Base-by-base conservation (phyloP, 768 basidiomycete genomes). In the Suillus plorans region DNA sequence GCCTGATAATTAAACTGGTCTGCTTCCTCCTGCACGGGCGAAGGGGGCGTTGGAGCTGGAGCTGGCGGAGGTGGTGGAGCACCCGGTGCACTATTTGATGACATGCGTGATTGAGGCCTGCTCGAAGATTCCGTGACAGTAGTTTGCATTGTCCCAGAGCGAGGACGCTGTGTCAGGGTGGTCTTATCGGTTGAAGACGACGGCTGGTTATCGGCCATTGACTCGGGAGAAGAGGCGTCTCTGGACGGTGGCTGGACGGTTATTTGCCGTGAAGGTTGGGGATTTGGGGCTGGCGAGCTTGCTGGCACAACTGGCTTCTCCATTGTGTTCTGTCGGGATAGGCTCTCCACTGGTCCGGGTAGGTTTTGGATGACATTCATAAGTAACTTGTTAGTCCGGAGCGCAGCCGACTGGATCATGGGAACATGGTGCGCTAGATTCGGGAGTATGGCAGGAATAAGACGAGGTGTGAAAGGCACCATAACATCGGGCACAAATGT, bases 361-460 rank as follows among this genome's bases (percentile, higher is more conserved):
- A 97, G 82, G 36, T 84, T 84, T 73, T 96, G 93, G 18, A 99
- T 94, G 49, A 97, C 94, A 62, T 84, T 85, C 68, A 89, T 86
- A 16, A 99, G 86, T 9, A 88, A 84, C 68, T 91, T 90, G 73
- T 99, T 98, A 45, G 95, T 95, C 41, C 89, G 86, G 53, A 86
- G 83, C 1, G 97, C 97, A 4, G 90, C 92, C 1, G 87, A 83
- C 71, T 96, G 93, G 65, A 99, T 98, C 83, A 90, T 90, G 1
- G 87, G 80, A 58, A 90, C 91, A 70, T 95, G 93, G 68, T 97
- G 94, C 0, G 97, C 95, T 57, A 99, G 88, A 71, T 97, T 97
- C 9, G 95, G 95, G 18, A 99, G 84, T 64, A 99, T 92, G 10
- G 94, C 93, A 10, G 92, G 90, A 52, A 99, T 90, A 53, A 99